These are phyloP conservation scores for Zymoseptoria ardabiliae DNA, from an alignment of 2,329 filamentous ascomycete genomes.

Conservation along the genomic window DNA sequence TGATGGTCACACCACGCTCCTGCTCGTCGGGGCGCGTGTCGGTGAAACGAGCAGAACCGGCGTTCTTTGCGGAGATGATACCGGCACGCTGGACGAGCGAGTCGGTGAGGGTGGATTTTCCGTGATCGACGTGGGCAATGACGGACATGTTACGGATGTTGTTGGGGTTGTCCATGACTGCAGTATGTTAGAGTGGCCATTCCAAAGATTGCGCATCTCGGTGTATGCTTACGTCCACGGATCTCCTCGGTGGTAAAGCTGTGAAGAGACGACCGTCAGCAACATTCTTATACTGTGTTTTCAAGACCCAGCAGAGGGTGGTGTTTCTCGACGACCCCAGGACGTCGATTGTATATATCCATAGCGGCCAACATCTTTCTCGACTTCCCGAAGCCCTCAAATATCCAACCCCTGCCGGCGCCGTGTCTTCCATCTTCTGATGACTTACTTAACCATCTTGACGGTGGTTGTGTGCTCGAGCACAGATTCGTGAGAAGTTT, in stretches of 20 bases:
- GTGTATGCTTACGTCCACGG: slow-evolving; percentile 32
- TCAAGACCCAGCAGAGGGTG: not conserved
- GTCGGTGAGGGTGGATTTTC: slow-evolving; percentile 99
- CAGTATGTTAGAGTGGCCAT: slow-evolving; percentile 46
- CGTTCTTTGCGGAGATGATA: slow-evolving; percentile 98
- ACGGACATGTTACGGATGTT: slow-evolving; percentile 96
- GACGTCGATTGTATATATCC: not conserved
- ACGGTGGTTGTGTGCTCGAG: slow-evolving; percentile 48
- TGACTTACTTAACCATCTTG: slow-evolving; percentile 99
- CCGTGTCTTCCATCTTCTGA: not conserved
- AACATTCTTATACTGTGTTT: not conserved
- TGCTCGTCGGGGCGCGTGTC: slow-evolving; percentile 97
- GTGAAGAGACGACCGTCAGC: slow-evolving; percentile 43
- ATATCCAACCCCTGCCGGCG: not conserved
- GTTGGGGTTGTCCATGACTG: slow-evolving; percentile 71
- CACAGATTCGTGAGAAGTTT: not conserved
- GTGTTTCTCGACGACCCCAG: not conserved
- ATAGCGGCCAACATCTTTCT: not conserved
- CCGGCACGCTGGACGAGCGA: slow-evolving; percentile 97
- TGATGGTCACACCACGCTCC: slow-evolving; percentile 99
- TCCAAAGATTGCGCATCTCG: not conserved
- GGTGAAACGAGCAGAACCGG: slow-evolving; percentile 90
- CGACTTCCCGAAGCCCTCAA: not conserved
- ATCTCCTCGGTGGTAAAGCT: slow-evolving; percentile 97
- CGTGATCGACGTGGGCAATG: slow-evolving; percentile 99